These are phyloP conservation scores for Fusarium buxicola DNA, from an alignment of 2,329 filamentous ascomycete species.

Conservation along the genomic window DNA sequence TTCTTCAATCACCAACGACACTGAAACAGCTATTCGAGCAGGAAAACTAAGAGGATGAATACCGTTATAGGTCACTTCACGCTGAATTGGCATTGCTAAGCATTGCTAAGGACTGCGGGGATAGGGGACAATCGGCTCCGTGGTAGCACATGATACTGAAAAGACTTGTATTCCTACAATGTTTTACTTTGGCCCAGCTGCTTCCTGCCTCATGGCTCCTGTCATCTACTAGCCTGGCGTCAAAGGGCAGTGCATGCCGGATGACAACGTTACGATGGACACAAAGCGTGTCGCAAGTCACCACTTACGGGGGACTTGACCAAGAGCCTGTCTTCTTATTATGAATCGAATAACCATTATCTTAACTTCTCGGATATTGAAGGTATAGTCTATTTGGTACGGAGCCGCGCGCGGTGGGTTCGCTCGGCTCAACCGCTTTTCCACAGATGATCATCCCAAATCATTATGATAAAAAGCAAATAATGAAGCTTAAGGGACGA, in stretches of 20 bases:
- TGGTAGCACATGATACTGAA: too few species aligned
- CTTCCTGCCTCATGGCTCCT: not conserved
- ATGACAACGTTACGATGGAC: too few species aligned
- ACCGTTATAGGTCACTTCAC: not conserved
- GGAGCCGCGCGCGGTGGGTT: conserved; percentile 5
- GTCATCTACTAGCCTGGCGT: not conserved
- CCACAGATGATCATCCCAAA: not conserved
- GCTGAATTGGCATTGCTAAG: not conserved
- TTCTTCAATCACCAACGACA: not conserved
- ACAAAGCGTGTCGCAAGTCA: too few species aligned
- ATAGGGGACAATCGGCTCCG: not conserved
- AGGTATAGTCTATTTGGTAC: not conserved
- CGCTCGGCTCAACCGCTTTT: conserved; percentile 1
- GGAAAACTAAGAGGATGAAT: not conserved
- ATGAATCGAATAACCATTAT: not conserved
- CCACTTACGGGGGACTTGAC: not conserved
- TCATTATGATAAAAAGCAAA: conserved; percentile 3
- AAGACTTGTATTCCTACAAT: not conserved
- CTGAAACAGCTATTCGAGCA: conserved; percentile 17
- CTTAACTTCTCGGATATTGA: conserved; percentile 1
- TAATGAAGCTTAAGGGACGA: not conserved
- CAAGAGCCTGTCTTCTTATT: not conserved
- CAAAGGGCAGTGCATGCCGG: not conserved
- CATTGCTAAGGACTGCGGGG: not conserved
- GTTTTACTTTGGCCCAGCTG: not conserved